A percentile compares a stretch with the other conserved stretches of the same genome.
Evolutionary conservation across 1,284 basidiomycete species (phyloP).

Genomic region (Apiotrichum brassicae): DNA sequence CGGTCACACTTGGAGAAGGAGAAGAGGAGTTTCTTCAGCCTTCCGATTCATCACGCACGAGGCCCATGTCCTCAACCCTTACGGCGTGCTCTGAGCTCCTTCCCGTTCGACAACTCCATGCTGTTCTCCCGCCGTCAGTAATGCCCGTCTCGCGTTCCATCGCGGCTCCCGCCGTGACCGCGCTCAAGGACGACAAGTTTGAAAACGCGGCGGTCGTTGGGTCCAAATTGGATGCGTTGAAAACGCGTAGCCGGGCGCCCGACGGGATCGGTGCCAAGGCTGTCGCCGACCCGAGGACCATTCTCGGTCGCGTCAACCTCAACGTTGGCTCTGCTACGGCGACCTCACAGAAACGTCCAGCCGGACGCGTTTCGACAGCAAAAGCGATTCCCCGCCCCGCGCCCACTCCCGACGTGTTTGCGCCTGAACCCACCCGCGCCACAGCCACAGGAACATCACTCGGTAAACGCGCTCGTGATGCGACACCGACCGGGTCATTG

Average conservation of each 20-base stretch:
- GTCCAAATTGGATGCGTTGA: too few relatives aligned
- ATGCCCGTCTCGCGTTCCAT: neutral
- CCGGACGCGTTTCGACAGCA: neutral
- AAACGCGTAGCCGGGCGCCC: too few relatives aligned
- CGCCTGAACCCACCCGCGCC: neutral
- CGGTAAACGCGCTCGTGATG: constrained; percentile 13
- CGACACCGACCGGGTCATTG: neutral
- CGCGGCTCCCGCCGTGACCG: neutral
- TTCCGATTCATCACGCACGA: neutral
- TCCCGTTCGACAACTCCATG: constrained; percentile 16
- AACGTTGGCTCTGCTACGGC: constrained; percentile 2
- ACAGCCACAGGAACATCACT: constrained; percentile 2
- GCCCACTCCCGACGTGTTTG: constrained; percentile 26
- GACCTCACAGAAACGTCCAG: too few relatives aligned
- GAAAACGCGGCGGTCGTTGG: too few relatives aligned
- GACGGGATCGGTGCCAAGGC: neutral
- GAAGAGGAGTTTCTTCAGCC: too few relatives aligned
- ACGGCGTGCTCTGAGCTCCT: constrained; percentile 17
- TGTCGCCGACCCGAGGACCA: constrained; percentile 2
- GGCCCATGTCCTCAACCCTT: constrained; percentile 20
- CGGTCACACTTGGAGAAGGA: neutral
- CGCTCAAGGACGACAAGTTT: neutral
- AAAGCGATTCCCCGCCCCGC: constrained; percentile 20
- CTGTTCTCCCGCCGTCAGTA: neutral
- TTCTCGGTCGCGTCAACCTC: constrained; percentile 17